Base-by-base conservation (phyloP, 2,329 filamentous ascomycete species). In the Ophiostoma sp. region DNA sequence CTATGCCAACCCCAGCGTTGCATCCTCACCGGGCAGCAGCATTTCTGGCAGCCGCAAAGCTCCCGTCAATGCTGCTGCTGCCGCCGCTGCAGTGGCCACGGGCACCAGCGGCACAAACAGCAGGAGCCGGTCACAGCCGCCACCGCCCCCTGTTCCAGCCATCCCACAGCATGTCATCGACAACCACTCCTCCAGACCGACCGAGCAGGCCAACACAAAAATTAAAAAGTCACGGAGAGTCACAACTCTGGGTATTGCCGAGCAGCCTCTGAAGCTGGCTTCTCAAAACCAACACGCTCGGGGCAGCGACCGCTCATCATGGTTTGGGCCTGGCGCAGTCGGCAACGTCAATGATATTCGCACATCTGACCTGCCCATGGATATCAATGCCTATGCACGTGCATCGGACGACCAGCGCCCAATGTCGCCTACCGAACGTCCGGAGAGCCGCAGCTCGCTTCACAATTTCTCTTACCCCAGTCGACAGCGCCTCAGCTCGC, bases 401-500 rank as follows among this genome's bases (percentile, higher is more conserved):
- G 52, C n/a, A 31, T 57, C 52, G 15, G 52, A 57, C 23, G 52
- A 57, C 52, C 52, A 57, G 11, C 52, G 65, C 74, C 41, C 69
- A 77, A 80, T 31, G 27, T 67, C 66, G 41, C 66, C 66, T 23
- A 27, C 17, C 27, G 74, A 76, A 8, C 78, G 81, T 1, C 78
- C 80, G 3, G 80, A 83, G 48, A 87, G 83, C 73, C 81, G 83
- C 67, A 78, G 74, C 52, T 82, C 80, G 11, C 84, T 85, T 2
- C 81, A 87, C 73, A 88, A 88, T 75, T 88, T 87, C 72, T 88
- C 86, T 2, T 87, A 87, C 73, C 86, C 86, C 31, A 81, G 82
- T 27, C 78, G 77, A 36, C 75, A 81, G 39, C 80, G 80, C 67
- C 75, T 80, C 39, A 80, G 80, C 33, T 82, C 82, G 4, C 80